These are phyloP conservation scores for Lentinula lateritia DNA, from an alignment of 768 basidiomycete species.

Conservation along the genomic window DNA sequence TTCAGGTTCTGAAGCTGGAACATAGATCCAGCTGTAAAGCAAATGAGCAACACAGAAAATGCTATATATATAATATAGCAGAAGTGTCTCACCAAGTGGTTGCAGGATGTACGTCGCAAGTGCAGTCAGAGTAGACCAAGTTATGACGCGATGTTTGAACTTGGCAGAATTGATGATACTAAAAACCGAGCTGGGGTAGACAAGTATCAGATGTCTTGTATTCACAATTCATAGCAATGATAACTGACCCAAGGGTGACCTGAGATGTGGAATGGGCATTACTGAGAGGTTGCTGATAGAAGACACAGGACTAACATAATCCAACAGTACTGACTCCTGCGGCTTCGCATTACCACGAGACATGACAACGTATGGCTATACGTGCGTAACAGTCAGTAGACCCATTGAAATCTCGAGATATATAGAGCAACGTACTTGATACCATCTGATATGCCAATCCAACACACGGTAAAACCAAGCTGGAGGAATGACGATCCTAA, in stretches of 20 bases:
- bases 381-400: not conserved
- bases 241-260: constrained; percentile 38
- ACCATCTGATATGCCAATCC: constrained; percentile 51
- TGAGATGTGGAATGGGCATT: constrained; percentile 14
- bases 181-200: constrained; percentile 31
- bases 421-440: constrained; percentile 42
- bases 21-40: constrained; percentile 33
- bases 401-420: not conserved
- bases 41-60: constrained; percentile 11
- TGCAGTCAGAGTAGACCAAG: constrained; percentile 46
- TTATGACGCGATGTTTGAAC: constrained; percentile 50
- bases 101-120: constrained; percentile 44
- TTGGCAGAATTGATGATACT: constrained; percentile 39
- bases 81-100: constrained; percentile 39
- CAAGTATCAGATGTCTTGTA: not conserved
- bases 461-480: constrained; percentile 43
- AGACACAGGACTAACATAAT: constrained; percentile 44
- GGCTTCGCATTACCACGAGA: constrained; percentile 47
- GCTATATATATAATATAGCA: constrained; percentile 9
- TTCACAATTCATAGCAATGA: not conserved
- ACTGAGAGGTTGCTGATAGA: not conserved
- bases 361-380: constrained; percentile 58
- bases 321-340: constrained; percentile 55
- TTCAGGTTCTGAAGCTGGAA: constrained; percentile 29
- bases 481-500: constrained; percentile 42